phyloP scores from a whole-genome alignment of 2,329 filamentous ascomycete genomes.

The Pseudopithomyces maydicus region DNA sequence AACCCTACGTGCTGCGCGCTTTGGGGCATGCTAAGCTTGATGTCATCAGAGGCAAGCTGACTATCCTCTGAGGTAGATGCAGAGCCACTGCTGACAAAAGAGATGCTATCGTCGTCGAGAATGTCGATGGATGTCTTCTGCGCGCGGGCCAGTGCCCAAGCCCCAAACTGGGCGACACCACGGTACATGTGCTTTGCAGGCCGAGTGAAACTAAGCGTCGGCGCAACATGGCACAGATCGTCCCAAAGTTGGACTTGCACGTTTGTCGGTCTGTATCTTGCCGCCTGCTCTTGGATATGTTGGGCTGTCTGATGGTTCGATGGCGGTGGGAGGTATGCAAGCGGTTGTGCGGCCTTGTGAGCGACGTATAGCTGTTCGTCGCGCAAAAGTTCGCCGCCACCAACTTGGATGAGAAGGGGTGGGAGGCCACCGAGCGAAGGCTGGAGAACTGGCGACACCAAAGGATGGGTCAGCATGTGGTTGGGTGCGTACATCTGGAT shows the following conservation, averaged over 20 bases:
- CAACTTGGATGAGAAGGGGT: constrained; percentile 82
- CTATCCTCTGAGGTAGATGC: constrained; percentile 17
- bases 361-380: constrained; percentile 96
- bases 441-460: constrained; percentile 88
- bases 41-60: constrained; percentile 29
- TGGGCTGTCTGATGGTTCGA: constrained; percentile 54
- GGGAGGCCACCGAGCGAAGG: constrained; percentile 88
- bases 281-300: constrained; percentile 65
- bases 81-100: constrained; percentile 69
- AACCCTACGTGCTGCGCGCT: constrained; percentile 23
- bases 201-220: constrained; percentile 93
- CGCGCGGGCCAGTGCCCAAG: constrained; percentile 84
- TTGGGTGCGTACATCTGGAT: constrained; percentile 91
- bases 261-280: constrained; percentile 80
- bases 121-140: constrained; percentile 83
- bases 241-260: constrained; percentile 98
- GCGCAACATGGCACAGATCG: constrained; percentile 87
- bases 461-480: constrained; percentile 79
- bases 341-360: constrained; percentile 88
- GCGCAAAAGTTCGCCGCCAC: constrained; percentile 84
- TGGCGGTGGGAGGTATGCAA: constrained; percentile 69
- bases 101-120: constrained; percentile 76
- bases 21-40: constrained; percentile 23
- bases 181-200: constrained; percentile 97
- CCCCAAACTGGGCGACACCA: constrained; percentile 88